Evolutionary conservation across 164 flowering plant species (phyloP).

Genomic region (Macadamia tetraphylla): DNA sequence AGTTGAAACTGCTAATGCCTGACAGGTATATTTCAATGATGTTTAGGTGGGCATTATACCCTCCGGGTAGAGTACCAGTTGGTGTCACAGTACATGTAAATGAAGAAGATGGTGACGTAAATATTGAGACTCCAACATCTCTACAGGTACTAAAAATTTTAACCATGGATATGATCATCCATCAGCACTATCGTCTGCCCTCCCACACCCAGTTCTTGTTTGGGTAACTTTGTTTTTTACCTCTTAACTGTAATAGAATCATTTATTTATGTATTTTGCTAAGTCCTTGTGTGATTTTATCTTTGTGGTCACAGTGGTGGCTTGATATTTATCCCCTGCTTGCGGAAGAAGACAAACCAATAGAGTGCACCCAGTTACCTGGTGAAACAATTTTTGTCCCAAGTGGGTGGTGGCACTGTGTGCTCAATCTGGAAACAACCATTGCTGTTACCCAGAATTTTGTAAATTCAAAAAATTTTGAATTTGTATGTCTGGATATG

Average conservation of each 20-base stretch:
- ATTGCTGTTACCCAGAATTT: constrained; percentile 96
- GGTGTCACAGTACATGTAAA: constrained; percentile 95
- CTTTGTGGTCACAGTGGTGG: constrained; percentile 76
- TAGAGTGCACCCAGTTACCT: constrained; percentile 89
- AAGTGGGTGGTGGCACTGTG: constrained; percentile 99
- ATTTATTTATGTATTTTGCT: background rate
- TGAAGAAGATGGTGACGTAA: constrained; percentile 95
- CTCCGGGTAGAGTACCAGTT: constrained; percentile 92
- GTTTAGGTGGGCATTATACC: constrained; percentile 94
- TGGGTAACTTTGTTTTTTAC: background rate
- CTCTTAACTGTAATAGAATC: background rate
- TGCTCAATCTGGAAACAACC: constrained; percentile 84
- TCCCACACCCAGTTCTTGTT: background rate
- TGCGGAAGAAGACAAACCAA: constrained; percentile 83
- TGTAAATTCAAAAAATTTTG: constrained; percentile 81
- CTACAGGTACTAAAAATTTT: constrained; percentile 55
- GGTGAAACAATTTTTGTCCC: constrained; percentile 98
- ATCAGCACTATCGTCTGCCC: background rate
- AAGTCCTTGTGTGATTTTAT: background rate
- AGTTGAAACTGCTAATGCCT: background rate
- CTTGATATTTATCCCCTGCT: constrained; percentile 93
- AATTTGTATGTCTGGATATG: constrained; percentile 92
- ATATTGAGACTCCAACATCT: constrained; percentile 82
- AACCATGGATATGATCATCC: background rate
- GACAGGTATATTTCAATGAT: constrained; percentile 2